These are phyloP conservation scores for Parsonsia alboflavescens DNA, from an alignment of 257 asterid species.

Conservation along the genomic window DNA sequence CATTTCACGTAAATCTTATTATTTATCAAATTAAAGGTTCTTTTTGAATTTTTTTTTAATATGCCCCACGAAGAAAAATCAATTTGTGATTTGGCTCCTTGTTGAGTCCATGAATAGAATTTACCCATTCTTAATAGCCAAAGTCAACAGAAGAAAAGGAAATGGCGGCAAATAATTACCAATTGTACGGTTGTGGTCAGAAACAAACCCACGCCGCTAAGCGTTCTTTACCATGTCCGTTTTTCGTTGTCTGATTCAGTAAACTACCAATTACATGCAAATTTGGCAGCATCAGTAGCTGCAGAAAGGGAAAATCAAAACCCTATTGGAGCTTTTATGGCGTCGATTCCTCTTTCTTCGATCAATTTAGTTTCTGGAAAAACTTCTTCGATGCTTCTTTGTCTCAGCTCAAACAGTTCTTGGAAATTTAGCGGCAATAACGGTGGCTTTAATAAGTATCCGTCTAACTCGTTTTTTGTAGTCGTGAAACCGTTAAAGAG, in stretches of 20 bases:
- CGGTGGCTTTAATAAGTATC: conserved; percentile 14
- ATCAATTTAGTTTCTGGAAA: neutral
- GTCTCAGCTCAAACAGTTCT: neutral
- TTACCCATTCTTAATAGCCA: neutral
- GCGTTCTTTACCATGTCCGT: neutral
- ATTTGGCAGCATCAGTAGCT: conserved; percentile 1
- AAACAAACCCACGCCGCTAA: conserved; percentile 24
- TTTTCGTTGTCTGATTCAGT: neutral
- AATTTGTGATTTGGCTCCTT: no score
- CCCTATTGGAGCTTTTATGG: conserved; percentile 28
- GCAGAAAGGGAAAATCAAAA: neutral
- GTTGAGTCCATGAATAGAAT: no score
- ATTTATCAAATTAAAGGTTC: no score
- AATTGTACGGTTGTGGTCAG: conserved; percentile 46
- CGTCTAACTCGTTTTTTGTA: conserved; percentile 18
- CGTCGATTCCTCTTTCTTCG: conserved; percentile 44
- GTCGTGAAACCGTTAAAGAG: conserved; percentile 21
- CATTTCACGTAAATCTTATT: no score
- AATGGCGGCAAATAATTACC: conserved; percentile 51
- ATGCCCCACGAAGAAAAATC: no score
- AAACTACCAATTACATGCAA: conserved; percentile 17
- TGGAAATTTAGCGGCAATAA: neutral
- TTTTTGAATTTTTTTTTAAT: no score
- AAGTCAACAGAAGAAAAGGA: conserved; percentile 55
- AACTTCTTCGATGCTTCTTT: neutral